These are phyloP conservation scores for Colletotrichum lentis DNA, from an alignment of 2,329 filamentous ascomycete genomes.

Conservation along the genomic window DNA sequence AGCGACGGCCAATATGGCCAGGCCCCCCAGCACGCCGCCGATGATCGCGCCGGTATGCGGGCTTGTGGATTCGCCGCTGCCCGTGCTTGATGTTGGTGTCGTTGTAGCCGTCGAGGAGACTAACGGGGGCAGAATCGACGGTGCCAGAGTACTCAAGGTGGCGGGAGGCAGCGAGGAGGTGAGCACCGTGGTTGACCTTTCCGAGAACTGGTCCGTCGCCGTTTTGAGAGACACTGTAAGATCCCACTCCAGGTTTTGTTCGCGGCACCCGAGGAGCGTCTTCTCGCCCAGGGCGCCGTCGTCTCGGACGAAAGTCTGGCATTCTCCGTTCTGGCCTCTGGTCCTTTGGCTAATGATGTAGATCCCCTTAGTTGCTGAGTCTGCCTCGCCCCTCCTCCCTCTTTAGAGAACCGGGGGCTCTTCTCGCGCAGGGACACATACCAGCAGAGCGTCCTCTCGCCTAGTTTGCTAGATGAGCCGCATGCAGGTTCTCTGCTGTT, in stretches of 20 bases:
- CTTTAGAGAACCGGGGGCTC: no score
- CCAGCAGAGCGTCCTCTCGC: conserved; percentile 26
- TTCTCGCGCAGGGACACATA: neutral
- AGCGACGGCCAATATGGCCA: conserved; percentile 12
- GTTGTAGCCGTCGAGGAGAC: neutral
- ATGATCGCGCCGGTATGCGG: conserved; percentile 10
- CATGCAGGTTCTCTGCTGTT: conserved; percentile 4
- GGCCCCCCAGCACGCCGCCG: conserved; percentile 22
- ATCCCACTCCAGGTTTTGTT: conserved; percentile 4
- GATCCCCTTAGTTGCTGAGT: neutral
- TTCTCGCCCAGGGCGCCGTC: conserved; percentile 16
- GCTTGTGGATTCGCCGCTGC: neutral
- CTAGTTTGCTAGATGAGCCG: neutral
- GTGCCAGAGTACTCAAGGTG: neutral
- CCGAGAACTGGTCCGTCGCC: neutral
- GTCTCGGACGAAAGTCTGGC: conserved; percentile 20
- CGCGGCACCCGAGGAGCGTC: conserved; percentile 25
- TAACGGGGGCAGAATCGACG: neutral
- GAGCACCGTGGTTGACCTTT: neutral
- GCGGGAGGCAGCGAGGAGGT: neutral
- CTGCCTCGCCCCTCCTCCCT: no score
- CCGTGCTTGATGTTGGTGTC: neutral
- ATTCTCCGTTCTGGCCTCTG: neutral
- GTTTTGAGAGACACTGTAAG: conserved; percentile 15
- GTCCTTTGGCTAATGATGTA: neutral